Percentiles rank a stretch among this genome's conserved stretches.
phyloP scores from a whole-genome alignment of 176 grass and related monocot species.

The Bothriochloa decipiens region DNA sequence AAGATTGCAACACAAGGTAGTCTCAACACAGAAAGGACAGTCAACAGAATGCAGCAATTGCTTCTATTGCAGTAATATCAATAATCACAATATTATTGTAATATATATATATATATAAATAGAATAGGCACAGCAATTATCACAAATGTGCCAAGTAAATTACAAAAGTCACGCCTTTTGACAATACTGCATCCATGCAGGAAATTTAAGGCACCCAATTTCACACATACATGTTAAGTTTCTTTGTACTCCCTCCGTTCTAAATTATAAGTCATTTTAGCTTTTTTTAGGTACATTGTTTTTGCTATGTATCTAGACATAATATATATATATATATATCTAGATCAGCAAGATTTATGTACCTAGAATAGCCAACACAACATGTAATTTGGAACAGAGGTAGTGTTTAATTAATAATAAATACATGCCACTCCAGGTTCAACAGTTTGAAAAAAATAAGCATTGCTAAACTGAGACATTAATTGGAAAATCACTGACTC shows the following conservation, averaged over 20 bases:
- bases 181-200: background rate
- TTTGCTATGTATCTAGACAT: too few relatives aligned
- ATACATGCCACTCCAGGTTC: too few relatives aligned
- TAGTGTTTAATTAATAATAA: too few relatives aligned
- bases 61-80: conserved; percentile 2
- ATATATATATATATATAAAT: background rate
- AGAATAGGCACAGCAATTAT: background rate
- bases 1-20: background rate
- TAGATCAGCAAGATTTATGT: too few relatives aligned
- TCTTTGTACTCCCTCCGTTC: background rate
- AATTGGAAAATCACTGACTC: background rate
- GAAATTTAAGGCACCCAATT: background rate
- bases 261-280: too few relatives aligned
- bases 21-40: background rate
- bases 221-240: background rate
- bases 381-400: too few relatives aligned
- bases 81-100: background rate
- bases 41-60: background rate
- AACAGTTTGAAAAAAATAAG: background rate
- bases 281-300: too few relatives aligned
- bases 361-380: background rate
- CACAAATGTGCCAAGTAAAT: background rate
- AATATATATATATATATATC: too few relatives aligned
- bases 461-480: background rate
- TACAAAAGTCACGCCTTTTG: background rate